Base-by-base conservation (phyloP, 192 early-diverging fungal genomes). In the Podila epicladia region DNA sequence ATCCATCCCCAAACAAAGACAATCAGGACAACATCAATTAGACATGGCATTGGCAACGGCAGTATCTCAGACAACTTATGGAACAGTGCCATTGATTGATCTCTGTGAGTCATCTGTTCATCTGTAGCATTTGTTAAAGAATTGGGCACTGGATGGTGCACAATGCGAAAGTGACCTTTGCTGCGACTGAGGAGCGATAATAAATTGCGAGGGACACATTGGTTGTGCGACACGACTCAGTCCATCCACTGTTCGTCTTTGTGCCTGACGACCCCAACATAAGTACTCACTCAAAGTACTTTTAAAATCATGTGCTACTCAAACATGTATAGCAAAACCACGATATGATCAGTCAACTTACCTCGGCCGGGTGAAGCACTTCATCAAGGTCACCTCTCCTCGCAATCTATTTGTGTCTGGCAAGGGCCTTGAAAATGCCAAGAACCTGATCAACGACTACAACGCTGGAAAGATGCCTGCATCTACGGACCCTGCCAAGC, bases 371-470 rank as follows among this genome's bases (percentile, higher is more conserved):
- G 83, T 95, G 49, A 62, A 85, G 55, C 93, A 94, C 71, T 95
- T 95, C 78, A 83, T 92, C 19, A 87, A 91, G 63, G 62, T 95
- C 15, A 95, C 94, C 12, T 87, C 94, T 76, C 92, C 91, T 28
- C 87, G 90, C 64, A 95, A 91, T 68, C 82, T 95, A 51, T 71
- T 95, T 60, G 89, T 90, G 3, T 85, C 92, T 2, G 67, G 79
- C 22, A 71, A 74, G 17, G 85, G 91, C 67, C 80, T 93, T 9
- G 73, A 91, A 45, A 69, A 83, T 62, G 92, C 92, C 66, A 91
- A 92, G 70, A 62, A 59, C 29, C 71, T 94, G 57, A 87, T 94
- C 20, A 83, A 67, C 29, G 84, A 91, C 45, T 92, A 93, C 71
- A 90, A 90, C 53, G 67, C 84, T 35, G 87, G 85, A 9, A 82